Evolutionary conservation across 352 stramenopile genomes (phyloP), one percentile per base, ranked within the genome.

Genomic region (Thalassiosira delicatula): DNA sequence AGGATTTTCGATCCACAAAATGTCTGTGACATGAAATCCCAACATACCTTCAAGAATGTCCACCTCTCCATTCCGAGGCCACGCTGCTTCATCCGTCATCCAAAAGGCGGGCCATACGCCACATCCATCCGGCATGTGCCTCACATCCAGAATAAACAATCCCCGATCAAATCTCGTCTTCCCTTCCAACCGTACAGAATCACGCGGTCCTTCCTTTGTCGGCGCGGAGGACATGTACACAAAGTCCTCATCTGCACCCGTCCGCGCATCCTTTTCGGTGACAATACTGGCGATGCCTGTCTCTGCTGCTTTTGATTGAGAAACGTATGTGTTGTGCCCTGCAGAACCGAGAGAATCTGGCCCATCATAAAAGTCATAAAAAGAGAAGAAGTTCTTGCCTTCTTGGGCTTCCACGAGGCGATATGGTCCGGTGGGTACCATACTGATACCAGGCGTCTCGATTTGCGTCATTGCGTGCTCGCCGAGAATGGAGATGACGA

Each of bases 61-160:
- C 35, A 94, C 88, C 76, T 94, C 89, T 56, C 88, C 88, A 83
- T 92, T 90, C 21, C 79, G 69, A 9, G 88, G 88, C 88, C 88
- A 90, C 51, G 46, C 57, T 3, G 35, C 69, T 40, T 86, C 89
- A 72, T 94, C 87, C 8, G 86, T 92, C 32, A 94, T 62, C 91
- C 91, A 94, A 85, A 92, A 93, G 7, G 91, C 91, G 17, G 91
- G 89, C 91, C 91, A 94, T 23, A 89, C 79, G 35, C 88, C 90
- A 61, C 86, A 92, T 25, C 90, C 90, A 59, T 81, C 82, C 0
- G 91, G 91, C 83, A 93, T 89, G 78, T 93, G 88, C 29, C 83
- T 65, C 29, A 94, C 82, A 86, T 93, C 86, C 42, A 93, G 79
- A 19, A 94, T 59, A 56, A 92, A 92, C n/a, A 92, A 72, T 59